Percentiles rank a stretch among this genome's conserved stretches.
Conservation (phyloP, 768 basidiomycete species). For the Lentinula sp. region DNA sequence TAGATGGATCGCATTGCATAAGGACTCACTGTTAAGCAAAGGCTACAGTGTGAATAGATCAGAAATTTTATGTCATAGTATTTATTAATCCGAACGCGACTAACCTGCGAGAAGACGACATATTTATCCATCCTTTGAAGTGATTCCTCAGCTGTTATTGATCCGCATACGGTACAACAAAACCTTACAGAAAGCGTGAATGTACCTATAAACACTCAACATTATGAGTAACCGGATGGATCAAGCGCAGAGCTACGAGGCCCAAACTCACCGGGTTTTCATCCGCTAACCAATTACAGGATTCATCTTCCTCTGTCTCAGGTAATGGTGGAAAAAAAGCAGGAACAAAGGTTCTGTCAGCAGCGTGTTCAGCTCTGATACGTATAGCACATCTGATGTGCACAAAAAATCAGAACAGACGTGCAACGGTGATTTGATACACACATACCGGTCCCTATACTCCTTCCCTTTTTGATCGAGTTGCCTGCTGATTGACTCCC, state of each 20-base stretch:
- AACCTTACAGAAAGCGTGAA: constrained; percentile 49
- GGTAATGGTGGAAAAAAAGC: constrained; percentile 42
- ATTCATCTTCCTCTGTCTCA: constrained; percentile 21
- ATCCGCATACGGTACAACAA: not conserved
- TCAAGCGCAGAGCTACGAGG: not conserved
- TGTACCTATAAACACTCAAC: constrained; percentile 35
- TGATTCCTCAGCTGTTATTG: not conserved
- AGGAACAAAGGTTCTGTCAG: constrained; percentile 41
- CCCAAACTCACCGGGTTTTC: not conserved
- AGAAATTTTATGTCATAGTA: not conserved
- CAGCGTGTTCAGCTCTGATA: constrained; percentile 22
- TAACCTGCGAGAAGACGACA: constrained; percentile 33
- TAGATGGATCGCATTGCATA: not conserved
- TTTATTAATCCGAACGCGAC: constrained; percentile 1
- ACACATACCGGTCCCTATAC: constrained; percentile 43
- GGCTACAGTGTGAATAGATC: not conserved
- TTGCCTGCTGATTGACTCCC: constrained; percentile 39
- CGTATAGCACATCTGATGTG: constrained; percentile 39
- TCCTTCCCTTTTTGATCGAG: constrained; percentile 39
- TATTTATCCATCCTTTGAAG: constrained; percentile 37
- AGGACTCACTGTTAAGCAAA: constrained; percentile 8
- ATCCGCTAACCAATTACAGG: constrained; percentile 22
- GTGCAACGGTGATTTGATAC: not conserved
- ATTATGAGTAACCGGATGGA: not conserved
- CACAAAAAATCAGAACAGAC: not conserved